phyloP scores from a whole-genome alignment of 768 basidiomycete species.

The Pholiota molesta region DNA sequence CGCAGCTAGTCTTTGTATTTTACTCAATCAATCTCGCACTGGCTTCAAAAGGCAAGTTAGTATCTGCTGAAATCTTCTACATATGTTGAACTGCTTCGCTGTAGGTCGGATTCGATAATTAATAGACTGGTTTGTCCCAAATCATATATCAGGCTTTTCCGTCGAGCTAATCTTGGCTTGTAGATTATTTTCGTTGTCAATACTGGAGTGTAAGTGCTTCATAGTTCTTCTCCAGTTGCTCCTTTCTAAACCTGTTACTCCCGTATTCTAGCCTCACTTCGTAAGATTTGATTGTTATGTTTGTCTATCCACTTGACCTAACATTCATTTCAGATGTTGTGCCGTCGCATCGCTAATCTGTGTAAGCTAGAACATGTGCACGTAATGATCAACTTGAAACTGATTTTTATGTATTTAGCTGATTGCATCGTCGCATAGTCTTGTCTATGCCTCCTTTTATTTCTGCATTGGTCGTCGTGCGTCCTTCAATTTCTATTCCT shows the following conservation, averaged over 20 bases:
- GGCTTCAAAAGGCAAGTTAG: constrained; percentile 48
- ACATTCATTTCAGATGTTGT: constrained; percentile 33
- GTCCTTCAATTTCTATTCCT: constrained; percentile 17
- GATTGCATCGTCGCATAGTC: constrained; percentile 41
- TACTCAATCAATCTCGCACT: constrained; percentile 52
- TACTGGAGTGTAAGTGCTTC: constrained; percentile 43
- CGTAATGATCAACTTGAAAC: no score
- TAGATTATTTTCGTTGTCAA: constrained; percentile 58
- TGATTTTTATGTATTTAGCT: constrained; percentile 23
- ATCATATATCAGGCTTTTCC: neutral
- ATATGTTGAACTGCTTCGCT: neutral
- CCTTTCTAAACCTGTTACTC: constrained; percentile 8
- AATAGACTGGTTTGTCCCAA: constrained; percentile 40
- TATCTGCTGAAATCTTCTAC: neutral
- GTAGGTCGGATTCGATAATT: constrained; percentile 53
- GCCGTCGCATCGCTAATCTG: constrained; percentile 53
- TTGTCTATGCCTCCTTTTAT: constrained; percentile 55
- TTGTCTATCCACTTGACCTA: neutral
- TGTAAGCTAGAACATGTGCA: constrained; percentile 27
- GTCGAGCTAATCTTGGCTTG: constrained; percentile 7
- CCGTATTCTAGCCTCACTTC: constrained; percentile 35
- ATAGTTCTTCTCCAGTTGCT: neutral
- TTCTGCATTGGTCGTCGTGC: constrained; percentile 52
- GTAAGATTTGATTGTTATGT: constrained; percentile 21
- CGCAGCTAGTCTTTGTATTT: constrained; percentile 44